Conservation (phyloP, 768 basidiomycete species). For the Cystofilobasidium bisporidii region DNA sequence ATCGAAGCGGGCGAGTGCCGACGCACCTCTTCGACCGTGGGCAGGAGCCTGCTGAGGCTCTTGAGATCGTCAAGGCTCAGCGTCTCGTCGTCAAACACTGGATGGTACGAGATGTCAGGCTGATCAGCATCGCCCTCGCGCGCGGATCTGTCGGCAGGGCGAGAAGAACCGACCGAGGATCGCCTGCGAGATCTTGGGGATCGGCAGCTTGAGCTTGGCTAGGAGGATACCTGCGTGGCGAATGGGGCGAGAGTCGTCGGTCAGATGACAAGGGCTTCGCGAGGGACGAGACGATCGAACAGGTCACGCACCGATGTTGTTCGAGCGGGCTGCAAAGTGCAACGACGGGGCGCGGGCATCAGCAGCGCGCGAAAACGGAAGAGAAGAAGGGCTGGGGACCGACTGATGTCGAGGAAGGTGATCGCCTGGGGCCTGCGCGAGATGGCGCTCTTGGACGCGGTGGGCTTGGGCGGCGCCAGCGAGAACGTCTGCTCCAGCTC, state of each 20-base stretch:
- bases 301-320: too few species aligned
- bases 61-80: constrained; percentile 67
- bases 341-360: too few species aligned
- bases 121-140: too few species aligned
- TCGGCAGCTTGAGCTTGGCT: constrained; percentile 57
- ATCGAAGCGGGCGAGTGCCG: too few species aligned
- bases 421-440: constrained; percentile 6
- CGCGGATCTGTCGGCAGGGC: too few species aligned
- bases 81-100: constrained; percentile 55
- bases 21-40: constrained; percentile 69
- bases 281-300: too few species aligned
- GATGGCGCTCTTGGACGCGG: constrained; percentile 51
- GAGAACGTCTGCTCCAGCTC: constrained; percentile 66
- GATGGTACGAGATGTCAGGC: too few species aligned
- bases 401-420: constrained; percentile 56
- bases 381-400: too few species aligned
- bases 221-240: constrained; percentile 93
- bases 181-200: constrained; percentile 58
- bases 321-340: too few species aligned
- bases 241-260: too few species aligned
- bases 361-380: too few species aligned
- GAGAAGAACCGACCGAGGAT: constrained; percentile 43
- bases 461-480: constrained; percentile 45
- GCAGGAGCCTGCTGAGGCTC: constrained; percentile 62
- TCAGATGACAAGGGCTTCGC: too few species aligned